phyloP scores from a whole-genome alignment of 2,329 filamentous ascomycete genomes.

The Colletotrichum kahawae region DNA sequence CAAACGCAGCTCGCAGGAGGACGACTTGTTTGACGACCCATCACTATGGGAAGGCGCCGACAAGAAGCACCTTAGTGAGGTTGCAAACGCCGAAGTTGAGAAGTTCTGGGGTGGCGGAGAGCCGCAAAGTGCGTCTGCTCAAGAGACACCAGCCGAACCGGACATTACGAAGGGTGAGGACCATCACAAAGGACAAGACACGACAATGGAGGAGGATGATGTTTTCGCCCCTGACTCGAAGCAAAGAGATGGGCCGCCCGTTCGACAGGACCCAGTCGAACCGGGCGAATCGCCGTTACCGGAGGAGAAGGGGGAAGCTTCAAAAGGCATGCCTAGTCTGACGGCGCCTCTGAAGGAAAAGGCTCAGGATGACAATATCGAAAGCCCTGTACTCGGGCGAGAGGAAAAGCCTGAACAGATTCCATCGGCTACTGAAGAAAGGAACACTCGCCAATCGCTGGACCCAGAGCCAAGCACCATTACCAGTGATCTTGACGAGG shows the following conservation, averaged over 20 bases:
- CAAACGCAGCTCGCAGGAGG: constrained; percentile 40
- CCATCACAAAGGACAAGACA: neutral
- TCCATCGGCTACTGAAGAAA: neutral
- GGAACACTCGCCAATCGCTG: neutral
- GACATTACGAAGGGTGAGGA: neutral
- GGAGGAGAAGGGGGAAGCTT: neutral
- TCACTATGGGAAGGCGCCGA: constrained; percentile 49
- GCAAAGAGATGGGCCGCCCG: neutral
- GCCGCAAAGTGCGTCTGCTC: neutral
- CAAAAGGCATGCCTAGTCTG: constrained; percentile 14
- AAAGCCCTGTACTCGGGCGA: constrained; percentile 44
- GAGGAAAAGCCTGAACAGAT: constrained; percentile 5
- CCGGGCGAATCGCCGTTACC: neutral
- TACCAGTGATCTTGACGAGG: constrained; percentile 20
- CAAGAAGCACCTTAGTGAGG: constrained; percentile 33
- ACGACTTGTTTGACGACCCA: constrained; percentile 51
- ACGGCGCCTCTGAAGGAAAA: constrained; percentile 21
- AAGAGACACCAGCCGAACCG: neutral
- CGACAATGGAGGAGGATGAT: neutral
- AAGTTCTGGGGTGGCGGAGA: constrained; percentile 34
- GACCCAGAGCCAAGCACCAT: neutral
- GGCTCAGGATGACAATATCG: constrained; percentile 32
- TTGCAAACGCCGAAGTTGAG: constrained; percentile 28
- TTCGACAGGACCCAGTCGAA: neutral
- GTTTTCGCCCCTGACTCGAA: neutral